These are phyloP conservation scores for Globisporangium parvum DNA, from an alignment of 352 stramenopile genomes.

Conservation along the genomic window DNA sequence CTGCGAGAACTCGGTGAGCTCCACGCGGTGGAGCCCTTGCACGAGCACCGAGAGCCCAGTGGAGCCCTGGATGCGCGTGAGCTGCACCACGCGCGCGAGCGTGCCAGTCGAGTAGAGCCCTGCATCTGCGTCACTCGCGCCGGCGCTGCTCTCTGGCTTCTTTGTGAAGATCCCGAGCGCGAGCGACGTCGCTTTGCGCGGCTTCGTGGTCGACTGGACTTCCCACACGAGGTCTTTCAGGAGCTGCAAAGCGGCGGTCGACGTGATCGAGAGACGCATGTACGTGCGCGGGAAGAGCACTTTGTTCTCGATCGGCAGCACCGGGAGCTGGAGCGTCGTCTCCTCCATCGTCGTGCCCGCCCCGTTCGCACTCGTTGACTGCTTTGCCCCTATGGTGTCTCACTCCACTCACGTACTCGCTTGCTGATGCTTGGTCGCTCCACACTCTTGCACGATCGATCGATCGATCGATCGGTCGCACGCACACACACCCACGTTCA, in stretches of 20 bases:
- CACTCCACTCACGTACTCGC: background rate
- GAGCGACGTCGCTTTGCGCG: conserved; percentile 35
- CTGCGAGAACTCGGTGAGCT: conserved; percentile 39
- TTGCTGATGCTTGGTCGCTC: background rate
- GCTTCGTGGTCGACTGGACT: conserved; percentile 39
- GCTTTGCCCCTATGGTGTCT: conserved; percentile 16
- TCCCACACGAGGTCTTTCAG: conserved; percentile 79
- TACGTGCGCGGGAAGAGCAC: conserved; percentile 77
- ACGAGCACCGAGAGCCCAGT: conserved; percentile 62
- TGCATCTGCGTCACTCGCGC: conserved; percentile 11
- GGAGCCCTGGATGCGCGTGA: conserved; percentile 53
- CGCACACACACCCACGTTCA: no score
- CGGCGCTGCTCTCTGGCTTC: conserved; percentile 13
- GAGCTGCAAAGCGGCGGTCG: conserved; percentile 53
- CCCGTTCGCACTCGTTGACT: conserved; percentile 5
- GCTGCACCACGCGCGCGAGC: conserved; percentile 66
- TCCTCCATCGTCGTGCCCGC: conserved; percentile 13
- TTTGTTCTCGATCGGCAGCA: conserved; percentile 61
- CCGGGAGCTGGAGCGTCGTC: conserved; percentile 37
- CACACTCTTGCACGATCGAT: background rate
- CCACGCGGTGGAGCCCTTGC: conserved; percentile 50
- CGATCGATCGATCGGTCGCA: background rate
- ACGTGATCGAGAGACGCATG: conserved; percentile 62
- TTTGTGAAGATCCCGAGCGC: conserved; percentile 64
- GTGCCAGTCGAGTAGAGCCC: conserved; percentile 55